Evolutionary conservation across 176 grass and related monocot species (phyloP), one percentile per base, ranked within the genome.

Genomic region (Poa pratensis): DNA sequence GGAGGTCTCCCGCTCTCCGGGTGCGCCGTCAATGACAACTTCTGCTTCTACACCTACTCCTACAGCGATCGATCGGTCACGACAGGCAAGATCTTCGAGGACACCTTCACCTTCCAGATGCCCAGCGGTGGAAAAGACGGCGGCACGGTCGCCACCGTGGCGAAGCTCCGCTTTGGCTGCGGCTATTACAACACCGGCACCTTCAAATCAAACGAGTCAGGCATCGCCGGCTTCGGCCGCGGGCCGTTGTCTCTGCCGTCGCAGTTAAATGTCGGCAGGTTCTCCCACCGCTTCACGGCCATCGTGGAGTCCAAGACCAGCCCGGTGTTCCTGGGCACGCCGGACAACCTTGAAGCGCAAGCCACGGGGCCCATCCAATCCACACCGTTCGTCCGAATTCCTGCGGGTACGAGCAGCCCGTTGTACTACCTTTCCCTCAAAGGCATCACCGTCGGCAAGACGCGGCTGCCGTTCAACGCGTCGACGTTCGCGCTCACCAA

Each of bases 251-350:
- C 90, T 2, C 58, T 95, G 37, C 83, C 90, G 45, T 91, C 91
- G 15, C 94, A 96, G 73, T 86, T 96, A 7, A 89, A 85, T 42
- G 76, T 89, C 6, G 23, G 46, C 40, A 89, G 83, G 66, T 93
- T 96, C 78, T 96, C 89, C 0, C 54, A 96, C 76, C 91, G 94
- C 87, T 88, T 96, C 78, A 93, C 91, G n/a, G 35, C 91, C 3
- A 50, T 90, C 0, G 19, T 75, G 10, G 72, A 70, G 37, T 62
- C 54, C 2, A 89, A 80, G 54, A 74, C 14, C 23, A 96, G 94
- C 84, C 68, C 91, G 0, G 82, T 93, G 49, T 84, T 96, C 20
- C 52, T 96, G 10, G 91, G 91, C 58, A 61, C 86, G 18, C 69
- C 59, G 15, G 84, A 87, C 9, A 82, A 93, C 32, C 76, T 91